Evolutionary conservation across 2,329 filamentous ascomycete genomes (phyloP), one percentile per base, ranked within the genome.

Genomic region (Nigrospora oryzae): DNA sequence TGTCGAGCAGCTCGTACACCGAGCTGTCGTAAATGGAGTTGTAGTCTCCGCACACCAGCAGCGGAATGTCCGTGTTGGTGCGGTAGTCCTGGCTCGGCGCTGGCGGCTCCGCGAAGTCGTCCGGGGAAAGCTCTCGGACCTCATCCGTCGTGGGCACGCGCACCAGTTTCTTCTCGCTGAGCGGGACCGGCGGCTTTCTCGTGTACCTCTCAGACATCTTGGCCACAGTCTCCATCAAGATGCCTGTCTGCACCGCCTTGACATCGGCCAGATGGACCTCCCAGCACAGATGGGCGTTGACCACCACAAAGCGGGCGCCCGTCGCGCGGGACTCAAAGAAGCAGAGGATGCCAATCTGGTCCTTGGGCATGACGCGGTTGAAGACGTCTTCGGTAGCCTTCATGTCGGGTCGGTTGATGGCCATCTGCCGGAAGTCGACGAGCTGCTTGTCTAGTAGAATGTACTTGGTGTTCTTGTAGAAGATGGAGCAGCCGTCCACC

Each of bases 301-400:
- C 89, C 33, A 97, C 82, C 51, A 98, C 95, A 58, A 97, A 71
- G 46, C 93, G 83, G 13, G 89, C 83, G n/a, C 93, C 93, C 0
- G 91, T 96, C 49, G 79, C 71, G 34, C 91, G 81, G 57, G 95
- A 96, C 65, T 98, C 93, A 50, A 98, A 80, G 70, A 97, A 95
- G 45, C 86, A 82, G 40, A 95, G 80, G 40, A 95, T 84, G 14
- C 86, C 93, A 63, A 98, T 95, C 62, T 97, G 91, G 72, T 98
- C 93, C 67, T 93, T 89, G 49, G 91, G 90, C 93, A 96, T 97
- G 49, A 98, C 86, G 28, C 93, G 86, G 63, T 98, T 98, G 75
- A 95, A 97, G 46, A 97, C 91, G 58, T 98, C 93, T 60, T 95
- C 88, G 58, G 95, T 89, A 46, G 90, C 88, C 69, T 97, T 97